A percentile compares a stretch with the other conserved stretches of the same genome.
Conservation (phyloP, 1,284 basidiomycete genomes). For the Heimioporus retisporus region DNA sequence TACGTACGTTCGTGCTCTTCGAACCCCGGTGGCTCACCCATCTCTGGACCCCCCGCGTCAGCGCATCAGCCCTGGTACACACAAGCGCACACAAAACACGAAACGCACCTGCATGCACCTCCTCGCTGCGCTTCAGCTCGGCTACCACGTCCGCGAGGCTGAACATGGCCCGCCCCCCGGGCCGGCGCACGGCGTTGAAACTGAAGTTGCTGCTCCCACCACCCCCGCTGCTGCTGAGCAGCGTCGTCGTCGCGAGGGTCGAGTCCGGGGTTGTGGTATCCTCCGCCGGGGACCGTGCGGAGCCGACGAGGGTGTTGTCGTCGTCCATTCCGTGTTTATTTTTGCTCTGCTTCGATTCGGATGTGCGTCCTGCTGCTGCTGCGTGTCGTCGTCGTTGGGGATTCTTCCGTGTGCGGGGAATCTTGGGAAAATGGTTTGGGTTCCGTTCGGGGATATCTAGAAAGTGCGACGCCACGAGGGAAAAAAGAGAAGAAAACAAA, state of each 20-base stretch:
- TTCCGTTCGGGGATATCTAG: too few relatives aligned
- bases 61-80: conserved; percentile 2
- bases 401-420: not conserved
- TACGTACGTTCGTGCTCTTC: conserved; percentile 34
- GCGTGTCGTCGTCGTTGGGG: conserved; percentile 8
- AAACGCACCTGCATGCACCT: conserved; percentile 29
- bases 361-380: too few relatives aligned
- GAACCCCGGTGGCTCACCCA: conserved; percentile 29
- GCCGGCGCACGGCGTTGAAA: conserved; percentile 12
- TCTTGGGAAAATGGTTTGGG: too few relatives aligned
- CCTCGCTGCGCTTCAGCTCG: conserved; percentile 29
- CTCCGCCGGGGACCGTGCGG: conserved; percentile 24
- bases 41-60: conserved; percentile 16
- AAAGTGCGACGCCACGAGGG: conserved; percentile 25
- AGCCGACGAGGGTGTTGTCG: conserved; percentile 37
- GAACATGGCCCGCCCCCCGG: conserved; percentile 11
- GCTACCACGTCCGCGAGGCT: conserved; percentile 35
- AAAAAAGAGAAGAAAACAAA: not conserved
- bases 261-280: conserved; percentile 32
- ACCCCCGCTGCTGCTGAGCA: conserved; percentile 9
- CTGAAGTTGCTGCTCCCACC: conserved; percentile 8
- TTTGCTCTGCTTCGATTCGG: too few relatives aligned
- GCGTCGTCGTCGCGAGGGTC: conserved; percentile 23
- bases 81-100: not conserved
- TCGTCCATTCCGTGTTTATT: conserved; percentile 34